Percentiles rank a stretch among this genome's conserved stretches.
These are phyloP conservation scores for Linnemannia elongata DNA, from an alignment of 192 early-diverging fungal genomes.

Conservation along the genomic window DNA sequence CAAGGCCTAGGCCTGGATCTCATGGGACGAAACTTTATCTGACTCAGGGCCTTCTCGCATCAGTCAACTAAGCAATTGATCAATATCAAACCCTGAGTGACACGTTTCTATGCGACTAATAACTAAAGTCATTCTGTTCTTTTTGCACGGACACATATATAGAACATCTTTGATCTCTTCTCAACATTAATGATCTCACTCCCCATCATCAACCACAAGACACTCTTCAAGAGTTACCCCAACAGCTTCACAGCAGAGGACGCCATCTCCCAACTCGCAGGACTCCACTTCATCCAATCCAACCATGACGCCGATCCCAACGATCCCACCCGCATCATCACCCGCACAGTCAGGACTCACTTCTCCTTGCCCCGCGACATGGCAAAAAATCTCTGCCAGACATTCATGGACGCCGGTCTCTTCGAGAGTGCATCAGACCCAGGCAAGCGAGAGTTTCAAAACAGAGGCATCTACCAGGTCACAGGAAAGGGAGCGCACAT, in stretches of 20 bases:
- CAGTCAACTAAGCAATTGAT: too few species aligned
- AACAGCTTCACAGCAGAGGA: conserved; percentile 71
- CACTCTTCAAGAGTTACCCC: conserved; percentile 65
- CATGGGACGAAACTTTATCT: not conserved
- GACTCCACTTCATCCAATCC: conserved; percentile 67
- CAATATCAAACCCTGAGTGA: too few species aligned
- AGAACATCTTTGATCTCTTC: conserved; percentile 73
- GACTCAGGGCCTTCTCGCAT: not conserved
- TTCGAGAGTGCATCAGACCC: conserved; percentile 63
- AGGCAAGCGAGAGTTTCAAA: conserved; percentile 59
- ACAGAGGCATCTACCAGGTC: conserved; percentile 62
- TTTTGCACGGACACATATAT: conserved; percentile 27
- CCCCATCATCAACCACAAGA: conserved; percentile 64
- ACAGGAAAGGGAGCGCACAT: conserved; percentile 67
- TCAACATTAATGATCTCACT: conserved; percentile 67
- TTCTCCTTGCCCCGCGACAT: conserved; percentile 71
- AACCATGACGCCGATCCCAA: conserved; percentile 63
- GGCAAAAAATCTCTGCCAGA: conserved; percentile 68
- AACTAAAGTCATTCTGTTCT: not conserved
- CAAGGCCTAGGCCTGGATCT: too few species aligned
- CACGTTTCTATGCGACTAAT: not conserved
- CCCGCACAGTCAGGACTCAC: conserved; percentile 68
- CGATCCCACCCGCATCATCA: conserved; percentile 60
- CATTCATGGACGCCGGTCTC: conserved; percentile 66
- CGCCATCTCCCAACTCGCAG: conserved; percentile 64